Base-by-base conservation (phyloP, 192 early-diverging fungal genomes). In the Geranomyces michiganensis region DNA sequence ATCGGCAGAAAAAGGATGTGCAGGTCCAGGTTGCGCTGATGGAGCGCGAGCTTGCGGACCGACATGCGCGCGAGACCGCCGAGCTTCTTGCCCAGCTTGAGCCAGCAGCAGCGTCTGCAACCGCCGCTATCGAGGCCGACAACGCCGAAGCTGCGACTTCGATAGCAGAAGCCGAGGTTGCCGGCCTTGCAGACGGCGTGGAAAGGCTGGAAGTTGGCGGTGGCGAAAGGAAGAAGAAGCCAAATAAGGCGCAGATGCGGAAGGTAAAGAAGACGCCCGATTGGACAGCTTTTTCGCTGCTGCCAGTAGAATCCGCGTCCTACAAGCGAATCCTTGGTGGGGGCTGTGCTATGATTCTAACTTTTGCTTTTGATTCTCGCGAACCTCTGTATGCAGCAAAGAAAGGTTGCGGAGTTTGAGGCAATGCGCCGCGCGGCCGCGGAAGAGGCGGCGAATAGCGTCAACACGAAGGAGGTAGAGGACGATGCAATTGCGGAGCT, bases 1-100 rank as follows among this genome's bases (percentile, higher is more conserved):
- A 48, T 15, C 26, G 36, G 46, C 86, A 89, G 78, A 95, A 94
- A 74, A 97, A 96, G 82, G 91, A 96, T 70, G 89, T 94, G 8
- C 58, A 78, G 0, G 79, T 79, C 6, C 84, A 92, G 33, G 89
- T 93, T 47, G 88, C 87, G 7, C 74, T 71, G 4, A 68, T 96
- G 64, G 93, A 95, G 73, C 66, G 60, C 15, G 81, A 86, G 56
- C 79, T 90, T 51, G 78, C 74, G 21, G 75, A 82, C 51, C 79
- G 85, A 46, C 93, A 96, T 17, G 86, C 78, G 13, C 65, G 78
- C 6, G 91, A 93, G 15, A 77, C 66, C n/a, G 67, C 51, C 51
- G 36, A 41, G 36, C 36, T 41, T 3, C 36, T 41, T 10, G 36
- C 36, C 5, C 36, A 75, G 43, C 73, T 83, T 7, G 70, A 84